These are phyloP conservation scores for Inga oerstediana DNA, from an alignment of 306 rosid genomes.

Conservation along the genomic window DNA sequence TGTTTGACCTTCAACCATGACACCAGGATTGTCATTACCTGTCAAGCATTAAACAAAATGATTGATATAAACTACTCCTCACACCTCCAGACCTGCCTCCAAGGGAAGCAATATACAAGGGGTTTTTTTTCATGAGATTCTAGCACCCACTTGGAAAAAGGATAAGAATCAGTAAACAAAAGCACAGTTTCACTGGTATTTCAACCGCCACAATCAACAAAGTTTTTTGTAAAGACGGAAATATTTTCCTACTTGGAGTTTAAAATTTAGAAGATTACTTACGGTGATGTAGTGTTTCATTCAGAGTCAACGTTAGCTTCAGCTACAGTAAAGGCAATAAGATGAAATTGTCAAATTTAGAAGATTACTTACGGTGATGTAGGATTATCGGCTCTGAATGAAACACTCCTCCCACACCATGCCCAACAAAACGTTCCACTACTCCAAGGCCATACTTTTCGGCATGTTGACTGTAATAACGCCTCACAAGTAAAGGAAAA, in stretches of 20 bases:
- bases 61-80: background rate
- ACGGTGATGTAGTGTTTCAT: too few species aligned
- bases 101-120: background rate
- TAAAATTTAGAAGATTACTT: background rate
- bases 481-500: constrained; percentile 22
- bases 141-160: background rate
- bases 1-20: constrained; percentile 95
- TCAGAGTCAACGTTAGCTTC: constrained; percentile 14
- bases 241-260: background rate
- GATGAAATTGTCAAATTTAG: constrained; percentile 7
- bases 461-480: constrained; percentile 79
- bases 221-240: background rate
- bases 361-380: constrained; percentile 71
- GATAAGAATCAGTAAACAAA: background rate
- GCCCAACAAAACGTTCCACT: constrained; percentile 98
- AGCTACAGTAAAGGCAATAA: constrained; percentile 14
- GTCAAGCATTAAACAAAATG: constrained; percentile 28
- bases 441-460: constrained; percentile 76
- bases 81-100: constrained; percentile 12
- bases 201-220: constrained; percentile 7
- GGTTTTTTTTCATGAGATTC: background rate
- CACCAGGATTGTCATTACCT: constrained; percentile 82
- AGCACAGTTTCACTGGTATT: constrained; percentile 14
- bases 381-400: constrained; percentile 89
- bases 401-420: constrained; percentile 93